phyloP scores from a whole-genome alignment of 164 flowering plant species.

The Piper betle region DNA sequence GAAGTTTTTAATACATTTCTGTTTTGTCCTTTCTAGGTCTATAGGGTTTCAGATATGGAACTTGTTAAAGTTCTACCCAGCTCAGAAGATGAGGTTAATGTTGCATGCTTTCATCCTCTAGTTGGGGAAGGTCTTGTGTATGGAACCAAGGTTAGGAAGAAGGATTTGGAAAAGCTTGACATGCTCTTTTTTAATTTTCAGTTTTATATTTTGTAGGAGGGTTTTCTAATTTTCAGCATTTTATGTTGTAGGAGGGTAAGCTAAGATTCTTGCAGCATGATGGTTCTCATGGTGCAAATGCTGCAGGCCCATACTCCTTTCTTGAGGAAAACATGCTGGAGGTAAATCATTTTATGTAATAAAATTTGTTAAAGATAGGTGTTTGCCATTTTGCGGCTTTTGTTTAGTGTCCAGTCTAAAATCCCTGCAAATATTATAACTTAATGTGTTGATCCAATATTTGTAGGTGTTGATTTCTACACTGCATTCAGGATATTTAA shows the following conservation, averaged over 20 bases:
- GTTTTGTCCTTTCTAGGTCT: constrained; percentile 35
- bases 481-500: no score
- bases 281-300: constrained; percentile 28
- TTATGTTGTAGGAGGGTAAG: constrained; percentile 73
- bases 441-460: no score
- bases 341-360: constrained; percentile 22
- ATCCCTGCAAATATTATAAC: no score
- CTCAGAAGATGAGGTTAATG: constrained; percentile 98
- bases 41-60: constrained; percentile 97
- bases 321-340: constrained; percentile 54
- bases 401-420: no score
- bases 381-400: background rate
- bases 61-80: constrained; percentile 94
- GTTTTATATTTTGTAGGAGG: no score
- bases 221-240: background rate
- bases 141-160: constrained; percentile 72
- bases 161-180: background rate
- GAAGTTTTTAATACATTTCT: background rate
- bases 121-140: constrained; percentile 93
- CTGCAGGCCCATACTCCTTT: constrained; percentile 17
- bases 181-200: no score
- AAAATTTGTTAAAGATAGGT: background rate
- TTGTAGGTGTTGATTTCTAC: no score
- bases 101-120: constrained; percentile 96
- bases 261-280: constrained; percentile 77